These are phyloP conservation scores for Rhodosporidiobolus odoratus DNA, from an alignment of 768 basidiomycete species.

Conservation along the genomic window DNA sequence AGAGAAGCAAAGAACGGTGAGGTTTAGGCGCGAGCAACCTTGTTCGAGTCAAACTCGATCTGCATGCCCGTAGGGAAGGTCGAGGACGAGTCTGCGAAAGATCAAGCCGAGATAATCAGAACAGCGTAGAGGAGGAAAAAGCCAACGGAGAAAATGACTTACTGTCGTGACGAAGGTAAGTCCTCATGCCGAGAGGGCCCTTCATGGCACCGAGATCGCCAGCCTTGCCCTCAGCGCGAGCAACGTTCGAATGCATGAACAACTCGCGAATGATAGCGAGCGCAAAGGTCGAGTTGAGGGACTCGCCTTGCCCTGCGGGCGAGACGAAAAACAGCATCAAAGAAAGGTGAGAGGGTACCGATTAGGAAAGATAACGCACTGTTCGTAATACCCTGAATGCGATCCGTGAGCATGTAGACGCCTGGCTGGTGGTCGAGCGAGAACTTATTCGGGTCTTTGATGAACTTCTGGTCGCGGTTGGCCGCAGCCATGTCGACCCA, in stretches of 20 bases:
- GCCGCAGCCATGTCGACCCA: conserved; percentile 6
- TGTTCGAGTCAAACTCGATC: neutral
- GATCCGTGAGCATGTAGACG: conserved; percentile 8
- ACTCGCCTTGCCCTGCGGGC: too few species aligned
- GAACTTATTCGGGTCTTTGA: conserved; percentile 5
- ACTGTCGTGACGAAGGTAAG: neutral
- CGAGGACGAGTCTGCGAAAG: neutral
- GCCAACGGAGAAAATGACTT: neutral
- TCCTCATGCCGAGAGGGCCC: neutral
- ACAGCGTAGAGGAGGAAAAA: neutral
- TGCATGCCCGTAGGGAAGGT: conserved; percentile 6
- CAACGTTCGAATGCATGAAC: neutral
- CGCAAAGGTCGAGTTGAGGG: conserved; percentile 3
- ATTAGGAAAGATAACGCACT: neutral
- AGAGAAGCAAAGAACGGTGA: too few species aligned
- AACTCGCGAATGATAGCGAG: neutral
- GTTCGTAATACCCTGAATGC: neutral
- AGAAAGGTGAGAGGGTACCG: too few species aligned
- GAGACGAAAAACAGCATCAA: neutral
- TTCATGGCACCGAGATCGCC: conserved; percentile 1
- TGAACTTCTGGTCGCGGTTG: conserved; percentile 8
- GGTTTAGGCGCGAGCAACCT: too few species aligned
- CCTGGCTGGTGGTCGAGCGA: neutral
- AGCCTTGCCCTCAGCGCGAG: neutral
- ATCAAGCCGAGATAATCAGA: neutral